Conservation (phyloP, 306 rosid species). For the Coriaria nepalensis region DNA sequence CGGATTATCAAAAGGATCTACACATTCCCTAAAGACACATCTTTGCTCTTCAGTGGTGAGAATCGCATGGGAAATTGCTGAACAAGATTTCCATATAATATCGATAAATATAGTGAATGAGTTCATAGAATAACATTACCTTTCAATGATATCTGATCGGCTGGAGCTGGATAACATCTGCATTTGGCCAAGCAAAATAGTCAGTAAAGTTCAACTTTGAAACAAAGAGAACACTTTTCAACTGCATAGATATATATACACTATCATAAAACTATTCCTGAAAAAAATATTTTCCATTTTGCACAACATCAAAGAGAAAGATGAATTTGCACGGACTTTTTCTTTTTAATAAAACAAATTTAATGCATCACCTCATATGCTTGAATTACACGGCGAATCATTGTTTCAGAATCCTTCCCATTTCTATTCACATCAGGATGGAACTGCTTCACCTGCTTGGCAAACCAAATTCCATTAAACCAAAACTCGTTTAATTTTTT, state of each 20-base stretch:
- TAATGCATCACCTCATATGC: conserved; percentile 51
- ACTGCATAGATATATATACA: no score
- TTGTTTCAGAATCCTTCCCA: conserved; percentile 31
- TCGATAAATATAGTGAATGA: no score
- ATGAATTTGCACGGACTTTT: background rate
- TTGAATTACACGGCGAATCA: conserved; percentile 78
- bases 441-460: conserved; percentile 75
- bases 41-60: conserved; percentile 1
- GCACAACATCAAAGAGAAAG: conserved; percentile 1
- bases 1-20: conserved; percentile 83
- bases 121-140: conserved; percentile 37
- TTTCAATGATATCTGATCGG: conserved; percentile 51
- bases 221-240: no score
- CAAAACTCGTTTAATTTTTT: no score
- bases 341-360: background rate
- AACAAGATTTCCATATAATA: background rate
- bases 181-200: no score
- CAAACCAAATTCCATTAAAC: no score
- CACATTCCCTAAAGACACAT: conserved; percentile 51
- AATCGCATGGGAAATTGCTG: background rate
- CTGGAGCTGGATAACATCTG: conserved; percentile 67
- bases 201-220: no score
- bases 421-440: conserved; percentile 68
- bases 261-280: no score
- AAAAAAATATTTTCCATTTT: no score